Conservation (phyloP, 768 basidiomycete genomes). For the Boletus pseudo-olivaceus region DNA sequence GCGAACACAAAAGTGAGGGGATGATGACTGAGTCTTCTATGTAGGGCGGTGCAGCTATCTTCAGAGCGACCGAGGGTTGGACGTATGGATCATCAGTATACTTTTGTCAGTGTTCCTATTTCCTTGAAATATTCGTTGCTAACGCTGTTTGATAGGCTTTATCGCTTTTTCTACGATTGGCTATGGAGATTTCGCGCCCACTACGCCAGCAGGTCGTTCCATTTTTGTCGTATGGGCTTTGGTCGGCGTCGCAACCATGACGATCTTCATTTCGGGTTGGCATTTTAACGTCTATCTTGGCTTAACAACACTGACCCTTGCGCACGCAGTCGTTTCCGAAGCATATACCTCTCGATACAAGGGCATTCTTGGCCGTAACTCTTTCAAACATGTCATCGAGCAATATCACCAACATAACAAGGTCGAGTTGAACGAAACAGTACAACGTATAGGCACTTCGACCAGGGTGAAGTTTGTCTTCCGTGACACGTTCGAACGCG, state of each 20-base stretch:
- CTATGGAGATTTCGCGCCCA: constrained; percentile 61
- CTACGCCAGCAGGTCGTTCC: constrained; percentile 65
- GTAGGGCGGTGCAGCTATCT: constrained; percentile 67
- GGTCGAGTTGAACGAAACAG: constrained; percentile 14
- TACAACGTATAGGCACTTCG: constrained; percentile 1
- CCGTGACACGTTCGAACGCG: neutral
- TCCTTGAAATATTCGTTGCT: neutral
- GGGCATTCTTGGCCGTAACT: constrained; percentile 43
- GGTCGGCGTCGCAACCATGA: constrained; percentile 72
- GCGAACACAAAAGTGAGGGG: constrained; percentile 13
- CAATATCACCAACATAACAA: constrained; percentile 37
- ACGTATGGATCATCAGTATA: constrained; percentile 59
- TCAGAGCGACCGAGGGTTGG: constrained; percentile 69
- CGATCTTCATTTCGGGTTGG: constrained; percentile 68
- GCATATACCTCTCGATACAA: constrained; percentile 66
- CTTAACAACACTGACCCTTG: neutral
- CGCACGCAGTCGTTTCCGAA: constrained; percentile 56
- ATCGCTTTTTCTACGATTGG: constrained; percentile 73
- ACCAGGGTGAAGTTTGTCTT: neutral
- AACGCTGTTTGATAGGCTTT: constrained; percentile 45
- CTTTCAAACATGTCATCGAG: constrained; percentile 45
- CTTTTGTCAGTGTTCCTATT: constrained; percentile 52
- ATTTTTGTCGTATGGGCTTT: constrained; percentile 80
- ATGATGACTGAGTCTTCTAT: neutral
- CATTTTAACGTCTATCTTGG: neutral